These are phyloP conservation scores for Pseudogymnoascus sp. DNA, from an alignment of 2,329 filamentous ascomycete species.

Conservation along the genomic window DNA sequence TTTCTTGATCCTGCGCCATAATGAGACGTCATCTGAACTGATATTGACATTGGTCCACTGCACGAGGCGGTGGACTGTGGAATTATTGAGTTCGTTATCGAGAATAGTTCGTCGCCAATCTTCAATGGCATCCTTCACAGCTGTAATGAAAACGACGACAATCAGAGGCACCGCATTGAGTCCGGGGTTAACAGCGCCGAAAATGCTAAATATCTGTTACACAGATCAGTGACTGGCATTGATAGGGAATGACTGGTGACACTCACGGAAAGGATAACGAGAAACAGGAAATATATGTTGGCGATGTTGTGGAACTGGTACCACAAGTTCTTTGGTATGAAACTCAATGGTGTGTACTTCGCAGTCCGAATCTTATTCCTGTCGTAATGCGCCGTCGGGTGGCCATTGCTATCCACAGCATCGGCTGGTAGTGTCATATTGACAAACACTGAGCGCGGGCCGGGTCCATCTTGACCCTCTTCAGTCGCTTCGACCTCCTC, in stretches of 20 bases:
- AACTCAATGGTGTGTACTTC: slow-evolving; percentile 93
- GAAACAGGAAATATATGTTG: slow-evolving; percentile 96
- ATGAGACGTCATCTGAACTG: slow-evolving; percentile 73
- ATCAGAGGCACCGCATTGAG: slow-evolving; percentile 88
- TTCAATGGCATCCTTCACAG: slow-evolving; percentile 91
- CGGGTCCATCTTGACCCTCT: slow-evolving; percentile 33
- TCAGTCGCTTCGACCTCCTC: slow-evolving; percentile 28
- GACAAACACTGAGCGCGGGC: slow-evolving; percentile 65
- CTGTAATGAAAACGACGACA: slow-evolving; percentile 80
- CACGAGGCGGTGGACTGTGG: slow-evolving; percentile 80
- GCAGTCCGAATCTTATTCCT: slow-evolving; percentile 97
- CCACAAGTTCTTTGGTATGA: slow-evolving; percentile 93
- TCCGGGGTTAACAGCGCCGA: slow-evolving; percentile 84
- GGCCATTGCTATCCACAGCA: slow-evolving; percentile 73
- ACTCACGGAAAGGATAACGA: slow-evolving; percentile 89
- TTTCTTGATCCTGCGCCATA: slow-evolving; percentile 90
- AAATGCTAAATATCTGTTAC: slow-evolving; percentile 83
- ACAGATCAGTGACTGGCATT: slow-evolving; percentile 18
- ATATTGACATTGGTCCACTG: slow-evolving; percentile 94
- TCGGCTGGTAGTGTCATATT: slow-evolving; percentile 72
- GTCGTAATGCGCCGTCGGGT: slow-evolving; percentile 61
- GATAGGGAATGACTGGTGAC: slow-evolving; percentile 3
- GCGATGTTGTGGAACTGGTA: slow-evolving; percentile 98
- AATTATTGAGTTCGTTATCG: slow-evolving; percentile 93
- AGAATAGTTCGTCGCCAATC: slow-evolving; percentile 88